Evolutionary conservation across 805 yeast species (phyloP).

Genomic region (Cyberlindnera mississippiensis): DNA sequence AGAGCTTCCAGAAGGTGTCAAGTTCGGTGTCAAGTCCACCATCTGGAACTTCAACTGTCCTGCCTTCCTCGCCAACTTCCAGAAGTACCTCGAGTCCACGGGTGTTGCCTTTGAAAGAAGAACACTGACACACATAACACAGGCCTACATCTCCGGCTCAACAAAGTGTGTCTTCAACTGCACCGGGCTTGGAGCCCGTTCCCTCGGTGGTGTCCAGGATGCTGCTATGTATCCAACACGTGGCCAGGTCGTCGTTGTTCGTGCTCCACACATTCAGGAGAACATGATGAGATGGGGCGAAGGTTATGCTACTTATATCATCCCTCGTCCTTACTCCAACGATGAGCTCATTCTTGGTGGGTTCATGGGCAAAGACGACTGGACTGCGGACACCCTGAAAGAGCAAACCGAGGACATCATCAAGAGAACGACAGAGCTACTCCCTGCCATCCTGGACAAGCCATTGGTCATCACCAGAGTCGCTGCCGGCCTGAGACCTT

Average conservation of each 20-base stretch:
- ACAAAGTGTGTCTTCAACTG: conserved; percentile 61
- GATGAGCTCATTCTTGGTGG: conserved; percentile 77
- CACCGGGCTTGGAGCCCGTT: conserved; percentile 67
- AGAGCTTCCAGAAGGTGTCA: conserved; percentile 48
- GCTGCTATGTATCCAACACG: conserved; percentile 62
- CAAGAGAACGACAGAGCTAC: conserved; percentile 48
- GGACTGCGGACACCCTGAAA: conserved; percentile 56
- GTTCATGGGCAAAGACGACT: conserved; percentile 57
- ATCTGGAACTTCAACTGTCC: conserved; percentile 78
- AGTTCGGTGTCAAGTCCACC: conserved; percentile 48
- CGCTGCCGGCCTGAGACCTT: conserved; percentile 74
- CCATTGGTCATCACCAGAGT: conserved; percentile 54
- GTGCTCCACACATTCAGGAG: conserved; percentile 62
- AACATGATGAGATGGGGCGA: conserved; percentile 61
- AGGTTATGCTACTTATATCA: conserved; percentile 60
- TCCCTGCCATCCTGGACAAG: conserved; percentile 45
- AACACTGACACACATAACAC: conserved; percentile 49
- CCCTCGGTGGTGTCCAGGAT: conserved; percentile 64
- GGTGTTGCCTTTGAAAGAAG: conserved; percentile 52
- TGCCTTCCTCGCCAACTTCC: conserved; percentile 46
- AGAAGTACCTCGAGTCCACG: conserved; percentile 36
- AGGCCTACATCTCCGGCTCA: conserved; percentile 38
- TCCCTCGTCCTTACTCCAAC: conserved; percentile 65
- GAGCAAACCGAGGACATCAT: conserved; percentile 60
- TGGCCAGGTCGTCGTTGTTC: conserved; percentile 74